Conservation (phyloP, 1,139 yeast genomes). For the Pichia sp. region DNA sequence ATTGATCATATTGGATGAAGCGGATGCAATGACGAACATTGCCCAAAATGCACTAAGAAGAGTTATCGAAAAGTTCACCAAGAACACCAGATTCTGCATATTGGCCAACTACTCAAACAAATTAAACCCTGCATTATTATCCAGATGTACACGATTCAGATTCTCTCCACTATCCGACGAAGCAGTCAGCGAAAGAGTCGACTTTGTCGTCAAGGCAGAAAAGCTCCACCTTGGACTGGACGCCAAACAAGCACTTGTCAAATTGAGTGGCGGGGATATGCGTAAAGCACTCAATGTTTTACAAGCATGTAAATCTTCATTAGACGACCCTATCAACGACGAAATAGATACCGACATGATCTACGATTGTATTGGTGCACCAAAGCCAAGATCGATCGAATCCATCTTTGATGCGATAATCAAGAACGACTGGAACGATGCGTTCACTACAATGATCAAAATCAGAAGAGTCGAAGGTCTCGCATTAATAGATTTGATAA, state of each 20-base stretch:
- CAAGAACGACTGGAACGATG: constrained; percentile 86
- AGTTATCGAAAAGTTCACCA: constrained; percentile 89
- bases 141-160: constrained; percentile 94
- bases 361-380: constrained; percentile 95
- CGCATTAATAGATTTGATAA: constrained; percentile 82
- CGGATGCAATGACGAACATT: constrained; percentile 97
- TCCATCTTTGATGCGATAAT: constrained; percentile 72
- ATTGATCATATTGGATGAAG: constrained; percentile 91
- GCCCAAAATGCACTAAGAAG: constrained; percentile 96
- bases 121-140: constrained; percentile 88
- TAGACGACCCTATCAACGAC: constrained; percentile 38
- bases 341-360: constrained; percentile 72
- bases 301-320: constrained; percentile 89
- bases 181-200: constrained; percentile 67
- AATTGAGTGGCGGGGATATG: constrained; percentile 90
- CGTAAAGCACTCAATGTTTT: constrained; percentile 90
- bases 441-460: constrained; percentile 60
- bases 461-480: constrained; percentile 75
- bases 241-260: constrained; percentile 67
- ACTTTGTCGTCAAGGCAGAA: constrained; percentile 69
- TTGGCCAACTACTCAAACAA: constrained; percentile 96
- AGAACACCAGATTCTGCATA: constrained; percentile 93
- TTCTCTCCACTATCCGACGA: constrained; percentile 75
- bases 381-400: constrained; percentile 84
- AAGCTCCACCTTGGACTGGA: constrained; percentile 52